Base-by-base conservation (phyloP, 2,329 filamentous ascomycete species). In the Aspergillus uvarum region DNA sequence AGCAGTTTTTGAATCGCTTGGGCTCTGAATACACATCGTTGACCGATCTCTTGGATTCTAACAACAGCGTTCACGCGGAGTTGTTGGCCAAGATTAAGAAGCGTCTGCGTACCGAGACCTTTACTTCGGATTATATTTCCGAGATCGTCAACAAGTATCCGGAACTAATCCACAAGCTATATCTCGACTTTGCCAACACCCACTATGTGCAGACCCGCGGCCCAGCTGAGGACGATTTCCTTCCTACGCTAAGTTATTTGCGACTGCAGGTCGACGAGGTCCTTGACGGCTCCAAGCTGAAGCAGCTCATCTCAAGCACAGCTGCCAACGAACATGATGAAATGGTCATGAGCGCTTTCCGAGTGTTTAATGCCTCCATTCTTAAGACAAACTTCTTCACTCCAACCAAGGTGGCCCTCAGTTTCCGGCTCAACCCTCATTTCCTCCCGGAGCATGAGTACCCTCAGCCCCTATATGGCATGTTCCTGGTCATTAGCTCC, bases 341-440 rank as follows among this genome's bases (percentile, higher is more conserved):
- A 74, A 96, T 97, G 88, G 95, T 99, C 68, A 96, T 99, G 92
- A 92, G 88, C 47, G 92, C 93, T 16, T 98, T 99, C 86, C 88
- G 92, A 58, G 88, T 95, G 63, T 99, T 99, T 87, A 99, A 99
- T 82, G 88, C 86, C 59, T 87, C 90, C 51, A 88, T 98, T 50
- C 83, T 98, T 67, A 99, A 98, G 86, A 99, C 95, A 68, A 99
- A 99, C 82, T 90, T 89, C 77, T 97, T 96, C 83, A 99, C 95
- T 0, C 95, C 95, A 0, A 99, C 95, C 65, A 99, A 99, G 84
- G 94, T 99, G 44, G 95, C 95, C 10, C 85, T 99, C 68, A 96
- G 92, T 81, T 99, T 99, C 87, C 90, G 95, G 57, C 81, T 99
- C 63, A 89, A 97, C 73, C 74, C 77, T 2, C 72, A 77, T 62